Percentiles rank a stretch among this genome's conserved stretches.
Conservation (phyloP, 2,329 filamentous ascomycete genomes). For the Albifimbria verrucaria region DNA sequence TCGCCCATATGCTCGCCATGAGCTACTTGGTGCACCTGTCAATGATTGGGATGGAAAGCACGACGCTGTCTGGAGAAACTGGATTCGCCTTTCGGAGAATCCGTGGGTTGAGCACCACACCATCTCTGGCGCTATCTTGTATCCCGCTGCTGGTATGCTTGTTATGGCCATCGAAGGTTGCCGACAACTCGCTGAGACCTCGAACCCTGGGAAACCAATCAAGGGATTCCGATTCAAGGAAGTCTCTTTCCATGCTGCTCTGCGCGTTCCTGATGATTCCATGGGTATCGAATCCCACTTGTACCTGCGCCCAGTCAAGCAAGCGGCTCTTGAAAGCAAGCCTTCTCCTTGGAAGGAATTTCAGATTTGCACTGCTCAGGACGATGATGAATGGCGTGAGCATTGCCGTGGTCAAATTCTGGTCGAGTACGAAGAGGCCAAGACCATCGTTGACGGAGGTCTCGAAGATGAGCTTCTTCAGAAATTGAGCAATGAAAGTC, state of each 20-base stretch:
- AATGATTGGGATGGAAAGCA: slow-evolving; percentile 17
- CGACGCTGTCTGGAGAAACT: slow-evolving; percentile 22
- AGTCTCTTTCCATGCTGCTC: not conserved
- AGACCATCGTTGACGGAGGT: not conserved
- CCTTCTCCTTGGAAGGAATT: no score
- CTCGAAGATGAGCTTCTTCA: not conserved
- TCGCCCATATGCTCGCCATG: slow-evolving; percentile 27
- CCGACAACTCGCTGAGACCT: not conserved
- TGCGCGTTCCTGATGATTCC: not conserved
- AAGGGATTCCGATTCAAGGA: not conserved
- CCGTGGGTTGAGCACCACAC: slow-evolving; percentile 38
- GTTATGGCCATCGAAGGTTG: slow-evolving; percentile 43
- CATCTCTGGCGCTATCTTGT: slow-evolving; percentile 7
- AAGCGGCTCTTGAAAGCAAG: not conserved
- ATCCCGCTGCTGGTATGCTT: slow-evolving; percentile 29
- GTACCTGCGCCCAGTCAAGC: no score
- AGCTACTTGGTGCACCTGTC: slow-evolving; percentile 32
- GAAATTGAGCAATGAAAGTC: not conserved
- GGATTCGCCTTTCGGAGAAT: slow-evolving; percentile 16
- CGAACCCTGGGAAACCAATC: not conserved
- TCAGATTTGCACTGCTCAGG: no score
- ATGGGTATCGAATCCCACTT: no score
- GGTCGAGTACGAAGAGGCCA: not conserved
- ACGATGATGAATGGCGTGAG: not conserved
- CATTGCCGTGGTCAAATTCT: not conserved